Conservation (phyloP, 1,284 basidiomycete species). For the Trametes hirsuta region DNA sequence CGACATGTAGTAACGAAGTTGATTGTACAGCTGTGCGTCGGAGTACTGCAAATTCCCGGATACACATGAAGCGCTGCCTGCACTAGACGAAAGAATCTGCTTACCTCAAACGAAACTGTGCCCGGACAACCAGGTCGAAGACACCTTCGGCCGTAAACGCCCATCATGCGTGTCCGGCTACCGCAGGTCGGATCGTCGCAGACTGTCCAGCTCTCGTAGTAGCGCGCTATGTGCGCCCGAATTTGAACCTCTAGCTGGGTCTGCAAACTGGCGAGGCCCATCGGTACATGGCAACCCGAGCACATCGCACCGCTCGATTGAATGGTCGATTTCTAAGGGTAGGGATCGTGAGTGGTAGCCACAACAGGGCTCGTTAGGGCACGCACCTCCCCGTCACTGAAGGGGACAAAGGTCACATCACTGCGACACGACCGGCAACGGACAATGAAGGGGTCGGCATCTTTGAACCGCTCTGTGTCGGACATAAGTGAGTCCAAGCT, state of each 20-base stretch:
- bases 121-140: slow-evolving; percentile 72
- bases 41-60: slow-evolving; percentile 61
- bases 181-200: slow-evolving; percentile 90
- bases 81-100: slow-evolving; percentile 26
- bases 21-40: slow-evolving; percentile 84
- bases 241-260: slow-evolving; percentile 89
- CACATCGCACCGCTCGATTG: slow-evolving; percentile 55
- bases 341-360: neutral
- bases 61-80: too few relatives aligned
- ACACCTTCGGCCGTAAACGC: slow-evolving; percentile 88
- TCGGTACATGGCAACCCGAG: slow-evolving; percentile 60
- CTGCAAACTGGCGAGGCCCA: slow-evolving; percentile 68
- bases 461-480: slow-evolving; percentile 86
- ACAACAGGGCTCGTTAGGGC: neutral
- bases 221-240: slow-evolving; percentile 74
- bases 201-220: slow-evolving; percentile 89
- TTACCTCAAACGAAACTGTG: slow-evolving; percentile 74
- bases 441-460: slow-evolving; percentile 70
- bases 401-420: slow-evolving; percentile 64
- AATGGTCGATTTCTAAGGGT: slow-evolving; percentile 51
- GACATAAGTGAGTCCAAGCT: slow-evolving; percentile 91
- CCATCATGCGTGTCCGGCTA: slow-evolving; percentile 86
- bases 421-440: slow-evolving; percentile 77
- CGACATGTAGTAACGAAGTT: slow-evolving; percentile 80
- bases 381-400: slow-evolving; percentile 65